Conservation (phyloP, 352 stramenopile genomes). For the Phytopythium aichiense region DNA sequence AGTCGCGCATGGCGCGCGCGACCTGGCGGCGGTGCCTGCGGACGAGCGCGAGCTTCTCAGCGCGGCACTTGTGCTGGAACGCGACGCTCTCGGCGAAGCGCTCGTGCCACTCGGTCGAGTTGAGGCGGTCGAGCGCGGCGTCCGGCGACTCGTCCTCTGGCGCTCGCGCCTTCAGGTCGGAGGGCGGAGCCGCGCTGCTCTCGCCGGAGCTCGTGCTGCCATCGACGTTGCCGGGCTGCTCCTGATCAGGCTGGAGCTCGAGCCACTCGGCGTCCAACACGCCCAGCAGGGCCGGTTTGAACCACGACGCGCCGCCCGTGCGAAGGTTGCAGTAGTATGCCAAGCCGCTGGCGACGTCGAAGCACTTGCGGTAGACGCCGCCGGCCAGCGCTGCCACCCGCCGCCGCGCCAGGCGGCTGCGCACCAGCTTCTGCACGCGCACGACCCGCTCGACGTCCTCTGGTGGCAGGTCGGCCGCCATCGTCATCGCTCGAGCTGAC, state of each 20-base stretch:
- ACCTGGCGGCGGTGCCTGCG: constrained; percentile 29
- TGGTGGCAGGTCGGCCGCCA: neutral
- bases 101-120: constrained; percentile 18
- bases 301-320: constrained; percentile 39
- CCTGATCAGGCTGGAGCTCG: neutral
- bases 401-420: constrained; percentile 24
- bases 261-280: constrained; percentile 15
- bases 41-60: constrained; percentile 27
- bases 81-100: constrained; percentile 23
- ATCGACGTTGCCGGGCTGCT: neutral
- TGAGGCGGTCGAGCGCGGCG: constrained; percentile 9
- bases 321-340: constrained; percentile 48
- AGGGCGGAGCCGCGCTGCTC: neutral
- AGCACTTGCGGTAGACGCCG: constrained; percentile 43
- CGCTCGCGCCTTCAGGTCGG: neutral
- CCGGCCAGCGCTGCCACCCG: constrained; percentile 21
- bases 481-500: neutral
- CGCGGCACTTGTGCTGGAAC: constrained; percentile 30
- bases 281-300: constrained; percentile 36
- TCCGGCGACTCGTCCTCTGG: neutral
- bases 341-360: constrained; percentile 30
- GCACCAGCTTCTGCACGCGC: constrained; percentile 31
- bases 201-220: too few species aligned
- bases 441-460: constrained; percentile 19
- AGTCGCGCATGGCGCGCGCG: constrained; percentile 29